Base-by-base conservation (phyloP, 2,329 filamentous ascomycete species). In the Colletotrichum sp. region DNA sequence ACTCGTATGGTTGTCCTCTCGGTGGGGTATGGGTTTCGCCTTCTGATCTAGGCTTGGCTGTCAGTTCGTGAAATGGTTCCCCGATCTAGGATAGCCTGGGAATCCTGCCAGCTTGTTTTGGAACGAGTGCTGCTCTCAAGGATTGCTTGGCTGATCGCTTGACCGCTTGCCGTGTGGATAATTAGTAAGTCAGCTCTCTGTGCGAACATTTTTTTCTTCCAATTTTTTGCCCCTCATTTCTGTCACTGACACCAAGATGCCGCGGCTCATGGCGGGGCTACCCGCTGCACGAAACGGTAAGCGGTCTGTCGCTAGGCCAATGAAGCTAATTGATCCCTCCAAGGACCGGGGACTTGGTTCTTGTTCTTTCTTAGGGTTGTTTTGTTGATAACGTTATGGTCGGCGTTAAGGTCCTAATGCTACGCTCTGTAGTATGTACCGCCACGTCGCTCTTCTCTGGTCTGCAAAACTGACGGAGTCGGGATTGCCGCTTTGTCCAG, bases 191-290 rank as follows among this genome's bases (percentile, higher is more conserved):
- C 44, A 73, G 69, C 57, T 44, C 63, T 32, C 39, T 55, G 6
- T 32, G 32, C 62, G 10, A 59, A 28, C 28, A 6, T 36, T 39
- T 66, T 66, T 67, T 67, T 59, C n/a, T 36, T 30, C 10, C 30
- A 18, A 15, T 62, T 60, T 75, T 49, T 72, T 63, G 73, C 73
- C 69, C 63, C 73, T 72, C 73, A 39, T 60, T 71, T 28, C 30
- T 64, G 28, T 44, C 32, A 30, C 59, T 71, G 72, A 71, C 72
- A 71, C 49, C 39, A 72, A 59, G 39, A 68, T 76, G 69, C 73
- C 73, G 73, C 73, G 73, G 73, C 49, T 57, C 55, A 30, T 72
- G 57, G 69, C 64, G 73, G 73, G 70, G 39, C 44, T 15, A 24
- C 24, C 60, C 55, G 26, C 52, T n/a, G 13, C 30, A 32, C 16